Evolutionary conservation across 1,139 yeast species (phyloP), one percentile per base, ranked within the genome.

Genomic region (Taphrina pruni): DNA sequence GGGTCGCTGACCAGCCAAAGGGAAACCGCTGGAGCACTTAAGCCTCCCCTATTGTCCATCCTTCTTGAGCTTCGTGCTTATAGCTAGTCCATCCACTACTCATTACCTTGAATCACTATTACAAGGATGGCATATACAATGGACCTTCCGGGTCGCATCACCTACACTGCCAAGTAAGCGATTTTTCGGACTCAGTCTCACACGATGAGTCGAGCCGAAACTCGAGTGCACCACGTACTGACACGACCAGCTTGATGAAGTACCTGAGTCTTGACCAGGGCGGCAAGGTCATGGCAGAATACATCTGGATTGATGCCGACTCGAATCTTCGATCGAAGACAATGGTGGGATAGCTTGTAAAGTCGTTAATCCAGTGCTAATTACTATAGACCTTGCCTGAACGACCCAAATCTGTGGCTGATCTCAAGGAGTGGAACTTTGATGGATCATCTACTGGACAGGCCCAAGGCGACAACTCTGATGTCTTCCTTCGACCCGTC

Each of bases 371-470:
- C 9, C 21, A 5, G 12, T 9, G 65, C 54, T 58, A 41, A 58
- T 14, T 6, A 20, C n/a, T 20, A n/a, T 36, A 58, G 82, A 94
- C 98, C 71, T 83, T 94, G 75, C 76, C 76, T 77, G 86, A 87
- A 81, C 84, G 82, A 77, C 90, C 96, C 71, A 78, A 86, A 64
- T 83, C 88, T 57, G 84, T 90, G 70, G 95, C 90, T 73, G 97
- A 94, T 78, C 85, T 94, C 75, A 97, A 98, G 75, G 97, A 93
- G 81, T 94, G 99, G 99, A 94, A 94, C 86, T 94, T 94, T 77
- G 99, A 94, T 80, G 99, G 99, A 81, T 93, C 98, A 61, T 92
- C 98, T 45, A 94, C 99, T 67, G 94, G 91, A 74, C 99, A 94
- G 84, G 99, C 99, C 71, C 97, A 98, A 77, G 99, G 99, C 75